Base-by-base conservation (phyloP, 2,329 filamentous ascomycete species). In the Colletotrichum sp. region DNA sequence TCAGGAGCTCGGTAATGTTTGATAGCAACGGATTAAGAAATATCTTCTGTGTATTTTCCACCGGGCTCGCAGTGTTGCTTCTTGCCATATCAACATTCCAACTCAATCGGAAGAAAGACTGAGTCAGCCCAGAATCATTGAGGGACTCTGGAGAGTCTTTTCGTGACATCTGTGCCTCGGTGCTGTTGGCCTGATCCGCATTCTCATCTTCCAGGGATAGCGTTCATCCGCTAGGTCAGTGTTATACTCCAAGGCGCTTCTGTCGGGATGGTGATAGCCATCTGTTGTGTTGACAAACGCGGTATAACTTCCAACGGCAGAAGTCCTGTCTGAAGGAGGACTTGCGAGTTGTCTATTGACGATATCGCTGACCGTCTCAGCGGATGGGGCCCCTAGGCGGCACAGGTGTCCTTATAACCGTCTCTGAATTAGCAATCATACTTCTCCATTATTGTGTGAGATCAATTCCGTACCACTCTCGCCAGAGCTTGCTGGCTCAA, bases 41-140 rank as follows among this genome's bases (percentile, higher is more conserved):
- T 12, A 74, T 31, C n/a, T 34, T 29, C 24, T 59, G 68, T 6
- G 68, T 38, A 6, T 63, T 13, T 7, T 8, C 63, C 5, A 43
- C 27, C 0, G 72, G 72, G 29, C 68, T 74, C 47, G 34, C 68
- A 15, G 72, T 72, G 8, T 64, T n/a, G 16, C 59, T 65, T 55
- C 73, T 71, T 31, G 47, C 36, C 33, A 70, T 43, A 13, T 74
- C 61, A 7, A 76, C 70, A n/a, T 72, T 51, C 66, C 72, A 75
- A 8, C 27, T 36, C n/a, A 54, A 33, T 21, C 61, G 36, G 33
- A 70, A 38, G 24, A 62, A 13, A 8, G n/a, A 59, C 31, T 61
- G 68, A 15, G 27, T 51, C 5, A 31, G 33, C 34, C 54, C 43
- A 29, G 16, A 18, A n/a, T 24, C 27, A 15, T 34, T 24, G 36